Base-by-base conservation (phyloP, 2,329 filamentous ascomycete genomes). In the Alternaria triticina region DNA sequence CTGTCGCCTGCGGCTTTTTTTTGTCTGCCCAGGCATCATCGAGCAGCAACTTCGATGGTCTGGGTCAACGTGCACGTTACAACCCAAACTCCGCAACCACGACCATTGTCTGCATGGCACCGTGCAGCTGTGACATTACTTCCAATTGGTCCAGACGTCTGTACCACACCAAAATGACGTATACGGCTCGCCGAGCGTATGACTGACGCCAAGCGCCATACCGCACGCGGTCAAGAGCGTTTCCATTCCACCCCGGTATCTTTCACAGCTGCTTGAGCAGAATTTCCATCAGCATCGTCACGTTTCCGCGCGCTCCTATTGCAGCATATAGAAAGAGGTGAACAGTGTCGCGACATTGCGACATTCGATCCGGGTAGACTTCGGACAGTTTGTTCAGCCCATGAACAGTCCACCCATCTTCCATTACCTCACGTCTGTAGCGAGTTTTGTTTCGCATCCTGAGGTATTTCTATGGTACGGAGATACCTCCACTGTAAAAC, bases 251-350 rank as follows among this genome's bases (percentile, higher is more conserved):
- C 22, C 55, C 43, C 40, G 45, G 54, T 47, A 17, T 58, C 57
- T 45, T 40, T 40, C 10, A 40, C 59, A 52, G 54, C 59, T 61
- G 59, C 59, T 62, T 59, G 59, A 62, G 59, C 59, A 62, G 59
- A 62, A 62, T 59, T 62, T 62, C 59, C 43, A 59, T 43, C 55
- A 28, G 47, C 43, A 59, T 44, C 58, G n/a, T 28, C 28, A 54
- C 47, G 23, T 43, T 30, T 49, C 43, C 28, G 28, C 23, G 47
- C n/a, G 17, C 27, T 27, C 11, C 49, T 17, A 33, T 33, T 43
- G 25, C 43, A 4, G 33, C 56, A 45, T 33, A 20, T 30, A 36
- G 22, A 47, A 12, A 15, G 12, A 12, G n/a, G 17, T 54, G 28
- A 30, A 25, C 17, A 51, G 17, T 54, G 40, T 62, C 30, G 40